Conservation (phyloP, 2,329 filamentous ascomycete species). For the Ceratocystiopsis brevicomis region DNA sequence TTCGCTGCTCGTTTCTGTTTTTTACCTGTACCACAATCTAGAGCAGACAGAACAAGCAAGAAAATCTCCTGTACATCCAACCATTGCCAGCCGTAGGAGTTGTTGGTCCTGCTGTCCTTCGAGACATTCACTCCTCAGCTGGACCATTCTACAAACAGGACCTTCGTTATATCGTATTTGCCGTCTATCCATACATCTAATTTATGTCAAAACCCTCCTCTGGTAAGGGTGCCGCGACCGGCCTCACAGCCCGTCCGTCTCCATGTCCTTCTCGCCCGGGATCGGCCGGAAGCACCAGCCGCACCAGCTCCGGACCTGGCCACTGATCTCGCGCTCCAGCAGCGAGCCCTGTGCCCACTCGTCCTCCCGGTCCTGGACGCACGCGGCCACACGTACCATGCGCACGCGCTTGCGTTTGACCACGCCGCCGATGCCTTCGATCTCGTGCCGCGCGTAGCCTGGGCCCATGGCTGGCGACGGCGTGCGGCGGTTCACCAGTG, state of each 20-base stretch:
- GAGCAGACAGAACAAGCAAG: not conserved
- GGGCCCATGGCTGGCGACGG: conserved; percentile 36
- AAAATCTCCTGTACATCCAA: not conserved
- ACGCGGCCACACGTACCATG: conserved; percentile 62
- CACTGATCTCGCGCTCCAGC: conserved; percentile 50
- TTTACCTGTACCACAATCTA: not conserved
- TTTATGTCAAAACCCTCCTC: too few species aligned
- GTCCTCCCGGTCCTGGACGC: conserved; percentile 71
- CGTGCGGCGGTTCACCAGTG: conserved; percentile 15
- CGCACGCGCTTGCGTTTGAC: conserved; percentile 79
- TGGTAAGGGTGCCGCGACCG: too few species aligned
- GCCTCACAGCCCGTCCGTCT: conserved; percentile 8
- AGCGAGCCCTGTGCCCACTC: conserved; percentile 48
- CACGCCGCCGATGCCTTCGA: conserved; percentile 74
- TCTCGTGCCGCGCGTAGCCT: conserved; percentile 71
- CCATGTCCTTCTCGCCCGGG: conserved; percentile 31
- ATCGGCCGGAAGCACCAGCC: conserved; percentile 75
- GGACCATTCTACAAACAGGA: too few species aligned
- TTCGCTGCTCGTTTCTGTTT: too few species aligned
- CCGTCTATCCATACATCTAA: too few species aligned
- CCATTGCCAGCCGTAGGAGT: too few species aligned
- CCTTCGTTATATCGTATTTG: too few species aligned
- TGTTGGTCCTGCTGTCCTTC: too few species aligned
- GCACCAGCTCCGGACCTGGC: conserved; percentile 63
- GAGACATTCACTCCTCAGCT: too few species aligned